Base-by-base conservation (phyloP, 495 filamentous ascomycete species). In the Venustampulla echinocandica region DNA sequence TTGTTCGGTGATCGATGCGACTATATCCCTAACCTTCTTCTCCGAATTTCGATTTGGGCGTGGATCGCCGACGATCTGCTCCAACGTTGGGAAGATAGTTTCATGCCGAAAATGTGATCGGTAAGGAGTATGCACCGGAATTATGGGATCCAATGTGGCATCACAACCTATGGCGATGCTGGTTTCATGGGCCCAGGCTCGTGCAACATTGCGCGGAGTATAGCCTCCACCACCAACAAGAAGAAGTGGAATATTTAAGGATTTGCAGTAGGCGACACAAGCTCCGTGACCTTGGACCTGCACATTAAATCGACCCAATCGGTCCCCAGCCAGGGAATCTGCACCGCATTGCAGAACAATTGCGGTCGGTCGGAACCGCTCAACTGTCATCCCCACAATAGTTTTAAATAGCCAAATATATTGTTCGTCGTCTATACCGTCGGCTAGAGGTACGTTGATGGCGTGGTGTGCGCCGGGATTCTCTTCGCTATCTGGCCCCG, bases 271-370 rank as follows among this genome's bases (percentile, higher is more conserved):
- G 33, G 79, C 78, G 50, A 97, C 85, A 66, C 93, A 97, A 50
- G 81, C 80, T 32, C 88, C 92, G 66, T 98, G 92, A 4, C 88
- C 90, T 55, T 81, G 76, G 42, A 97, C 92, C 59, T 95, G 94
- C 49, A 98, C 75, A 63, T 97, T 98, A 74, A 98, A 98, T 56
- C 85, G 85, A 36, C 92, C 92, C 0, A 98, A 75, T 11, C 92
- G 74, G 65, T 98, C 92, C 54, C 90, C 87, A 36, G 89, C 92
- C 0, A 98, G 77, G 14, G 87, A 93, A 69, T 98, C 92, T 32
- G 90, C 92, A 45, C 92, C 92, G 64, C 92, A 98, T 69, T 98
- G 92, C 0, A 98, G 74, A 11, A 95, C 93, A 60, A 98, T 93
- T 18, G 85, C 90, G 38, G 75, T 76, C 6, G 92, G 92, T 7